Evolutionary conservation across 768 basidiomycete genomes (phyloP).

Genomic region (Ramaria sp.): DNA sequence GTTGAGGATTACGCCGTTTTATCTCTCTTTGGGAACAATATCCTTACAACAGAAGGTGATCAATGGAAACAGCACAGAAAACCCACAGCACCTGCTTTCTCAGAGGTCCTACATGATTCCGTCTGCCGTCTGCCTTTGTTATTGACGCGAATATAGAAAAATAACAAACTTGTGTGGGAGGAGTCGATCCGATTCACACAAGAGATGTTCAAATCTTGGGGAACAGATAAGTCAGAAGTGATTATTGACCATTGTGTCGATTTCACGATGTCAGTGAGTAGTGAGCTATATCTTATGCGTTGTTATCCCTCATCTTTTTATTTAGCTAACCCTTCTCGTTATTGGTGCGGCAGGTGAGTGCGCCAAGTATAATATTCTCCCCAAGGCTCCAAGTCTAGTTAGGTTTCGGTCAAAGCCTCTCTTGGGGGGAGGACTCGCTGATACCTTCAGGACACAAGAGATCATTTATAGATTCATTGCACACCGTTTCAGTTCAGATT

Average conservation of each 20-base stretch:
- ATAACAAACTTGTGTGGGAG: slow-evolving; percentile 37
- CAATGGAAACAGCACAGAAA: slow-evolving; percentile 58
- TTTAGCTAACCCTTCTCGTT: slow-evolving; percentile 43
- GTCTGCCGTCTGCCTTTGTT: background rate
- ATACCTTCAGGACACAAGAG: slow-evolving; percentile 34
- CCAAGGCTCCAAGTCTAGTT: background rate
- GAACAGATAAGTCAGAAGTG: slow-evolving; percentile 32
- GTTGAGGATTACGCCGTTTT: slow-evolving; percentile 33
- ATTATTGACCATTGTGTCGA: slow-evolving; percentile 36
- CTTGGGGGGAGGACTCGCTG: slow-evolving; percentile 34
- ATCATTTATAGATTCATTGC: slow-evolving; percentile 39
- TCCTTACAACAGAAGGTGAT: slow-evolving; percentile 52
- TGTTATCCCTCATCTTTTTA: background rate
- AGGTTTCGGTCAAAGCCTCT: slow-evolving; percentile 43
- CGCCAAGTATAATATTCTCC: background rate
- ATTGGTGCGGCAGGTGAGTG: slow-evolving; percentile 40
- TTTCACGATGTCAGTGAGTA: slow-evolving; percentile 40
- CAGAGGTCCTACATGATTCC: slow-evolving; percentile 30
- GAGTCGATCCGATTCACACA: slow-evolving; percentile 30
- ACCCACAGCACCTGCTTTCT: slow-evolving; percentile 54
- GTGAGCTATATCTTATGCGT: background rate
- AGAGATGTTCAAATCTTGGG: slow-evolving; percentile 35
- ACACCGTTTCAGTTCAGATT: slow-evolving; percentile 28
- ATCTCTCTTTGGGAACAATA: slow-evolving; percentile 45
- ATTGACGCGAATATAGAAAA: slow-evolving; percentile 13